A percentile compares a stretch with the other conserved stretches of the same genome.
Evolutionary conservation across 805 yeast genomes (phyloP).

Genomic region (Candida suzukii): DNA sequence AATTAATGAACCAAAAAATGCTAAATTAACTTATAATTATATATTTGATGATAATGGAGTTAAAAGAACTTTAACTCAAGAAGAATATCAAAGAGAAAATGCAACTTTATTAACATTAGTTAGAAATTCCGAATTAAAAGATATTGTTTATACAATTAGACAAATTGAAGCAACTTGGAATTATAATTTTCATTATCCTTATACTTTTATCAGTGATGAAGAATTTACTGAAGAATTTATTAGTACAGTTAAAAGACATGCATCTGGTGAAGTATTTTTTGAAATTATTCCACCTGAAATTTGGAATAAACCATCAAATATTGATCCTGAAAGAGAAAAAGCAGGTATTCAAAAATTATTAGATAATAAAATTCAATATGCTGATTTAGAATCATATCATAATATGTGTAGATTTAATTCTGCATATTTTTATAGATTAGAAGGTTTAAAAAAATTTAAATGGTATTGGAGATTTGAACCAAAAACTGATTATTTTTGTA

Average conservation of each 20-base stretch:
- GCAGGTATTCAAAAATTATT: slow-evolving; percentile 31
- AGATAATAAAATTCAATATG: slow-evolving; percentile 49
- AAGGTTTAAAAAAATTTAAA: slow-evolving; percentile 50
- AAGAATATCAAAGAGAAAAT: slow-evolving; percentile 40
- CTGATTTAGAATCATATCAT: slow-evolving; percentile 57
- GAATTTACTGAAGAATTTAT: slow-evolving; percentile 74
- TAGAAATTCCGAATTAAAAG: slow-evolving; percentile 58
- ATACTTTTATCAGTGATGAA: slow-evolving; percentile 88
- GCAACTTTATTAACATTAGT: slow-evolving; percentile 76
- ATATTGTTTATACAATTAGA: slow-evolving; percentile 47
- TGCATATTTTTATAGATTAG: slow-evolving; percentile 56
- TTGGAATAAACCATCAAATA: slow-evolving; percentile 43
- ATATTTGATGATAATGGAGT: slow-evolving; percentile 19
- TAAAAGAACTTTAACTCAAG: slow-evolving; percentile 18
- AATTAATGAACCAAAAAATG: slow-evolving; percentile 26
- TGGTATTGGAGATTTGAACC: slow-evolving; percentile 87
- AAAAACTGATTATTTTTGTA: slow-evolving; percentile 57
- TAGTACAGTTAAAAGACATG: slow-evolving; percentile 37
- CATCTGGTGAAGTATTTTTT: slow-evolving; percentile 39
- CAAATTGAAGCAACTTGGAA: slow-evolving; percentile 70
- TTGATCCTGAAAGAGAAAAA: slow-evolving; percentile 32
- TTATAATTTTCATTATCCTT: slow-evolving; percentile 73
- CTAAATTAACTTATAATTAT: slow-evolving; percentile 25
- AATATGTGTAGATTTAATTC: slow-evolving; percentile 83
- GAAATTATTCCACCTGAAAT: slow-evolving; percentile 44